Percentiles rank a stretch among this genome's conserved stretches.
These are phyloP conservation scores for Pythium apleroticum DNA, from an alignment of 352 stramenopile species.

Conservation along the genomic window DNA sequence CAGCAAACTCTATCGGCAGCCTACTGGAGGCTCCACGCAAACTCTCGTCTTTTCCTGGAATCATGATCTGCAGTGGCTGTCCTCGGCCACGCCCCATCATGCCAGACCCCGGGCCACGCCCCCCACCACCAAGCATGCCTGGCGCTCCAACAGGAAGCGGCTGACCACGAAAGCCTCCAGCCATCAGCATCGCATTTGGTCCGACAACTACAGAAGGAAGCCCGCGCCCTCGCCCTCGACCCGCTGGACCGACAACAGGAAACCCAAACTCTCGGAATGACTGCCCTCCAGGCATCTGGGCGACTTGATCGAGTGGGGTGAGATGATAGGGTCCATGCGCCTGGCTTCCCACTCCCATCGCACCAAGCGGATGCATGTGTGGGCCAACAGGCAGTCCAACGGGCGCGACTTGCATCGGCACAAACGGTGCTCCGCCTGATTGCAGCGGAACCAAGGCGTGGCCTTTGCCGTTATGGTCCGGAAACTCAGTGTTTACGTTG, in stretches of 20 bases:
- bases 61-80: slow-evolving; percentile 17
- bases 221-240: slow-evolving; percentile 11
- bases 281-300: neutral
- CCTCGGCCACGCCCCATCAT: slow-evolving; percentile 16
- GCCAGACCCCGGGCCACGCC: neutral
- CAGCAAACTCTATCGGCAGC: neutral
- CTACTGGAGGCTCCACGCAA: neutral
- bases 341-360: neutral
- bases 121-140: neutral
- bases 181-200: neutral
- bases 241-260: neutral
- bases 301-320: slow-evolving; percentile 11
- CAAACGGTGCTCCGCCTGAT: neutral
- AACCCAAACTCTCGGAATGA: slow-evolving; percentile 6
- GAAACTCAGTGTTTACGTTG: slow-evolving; percentile 19
- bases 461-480: slow-evolving; percentile 3
- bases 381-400: neutral
- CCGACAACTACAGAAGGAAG: slow-evolving; percentile 5
- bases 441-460: slow-evolving; percentile 16
- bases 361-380: neutral
- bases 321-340: slow-evolving; percentile 17
- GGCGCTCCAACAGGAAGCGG: neutral
- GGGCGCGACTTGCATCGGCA: slow-evolving; percentile 16
- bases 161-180: slow-evolving; percentile 14
- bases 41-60: slow-evolving; percentile 8